Base-by-base conservation (phyloP, 2,329 filamentous ascomycete species). In the Fusarium tricinctum region DNA sequence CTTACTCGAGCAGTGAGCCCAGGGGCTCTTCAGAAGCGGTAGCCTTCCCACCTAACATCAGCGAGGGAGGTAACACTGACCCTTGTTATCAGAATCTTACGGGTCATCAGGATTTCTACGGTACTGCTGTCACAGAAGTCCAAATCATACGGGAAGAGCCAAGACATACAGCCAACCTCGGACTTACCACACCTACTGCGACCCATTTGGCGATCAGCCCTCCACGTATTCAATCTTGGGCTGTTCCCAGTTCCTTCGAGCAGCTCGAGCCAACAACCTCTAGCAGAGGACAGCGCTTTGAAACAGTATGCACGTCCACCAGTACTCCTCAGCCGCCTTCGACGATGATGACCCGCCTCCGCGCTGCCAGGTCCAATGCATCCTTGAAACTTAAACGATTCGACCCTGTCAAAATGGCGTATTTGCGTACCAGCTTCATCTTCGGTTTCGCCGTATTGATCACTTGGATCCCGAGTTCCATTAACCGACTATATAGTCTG, bases 401-500 rank as follows among this genome's bases (percentile, higher is more conserved):
- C 62, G 86, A 88, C 73, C 85, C 86, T 0, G 81, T 88, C 53
- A 88, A 88, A 77, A 81, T 88, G 58, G 84, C 86, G 7, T 89
- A 88, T 68, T 79, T 88, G 30, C 84, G 86, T 15, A 88, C 86
- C 3, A 88, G 85, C 22, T 88, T 88, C 75, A 85, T 89, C 12
- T 88, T 88, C 56, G 86, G 84, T 26, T 83, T 88, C 63, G 85
- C 85, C 3, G 84, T 88, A 22, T 78, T 88, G 22, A 83, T 89
- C 20, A 88, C 86, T 3, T 88, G 86, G 86, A 88, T 86, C 3
- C 86, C 86, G 3, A 91, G 89, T 61, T 92, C 89, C 22, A 85
- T 91, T 75, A 94, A 95, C 78, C 84, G 92, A 15, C 84, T 94
- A 7, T 91, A 93, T 76, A 87, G 88, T 54, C 81, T 93, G 40